Conservation (phyloP, 2,329 filamentous ascomycete genomes). For the Knufia petricola region DNA sequence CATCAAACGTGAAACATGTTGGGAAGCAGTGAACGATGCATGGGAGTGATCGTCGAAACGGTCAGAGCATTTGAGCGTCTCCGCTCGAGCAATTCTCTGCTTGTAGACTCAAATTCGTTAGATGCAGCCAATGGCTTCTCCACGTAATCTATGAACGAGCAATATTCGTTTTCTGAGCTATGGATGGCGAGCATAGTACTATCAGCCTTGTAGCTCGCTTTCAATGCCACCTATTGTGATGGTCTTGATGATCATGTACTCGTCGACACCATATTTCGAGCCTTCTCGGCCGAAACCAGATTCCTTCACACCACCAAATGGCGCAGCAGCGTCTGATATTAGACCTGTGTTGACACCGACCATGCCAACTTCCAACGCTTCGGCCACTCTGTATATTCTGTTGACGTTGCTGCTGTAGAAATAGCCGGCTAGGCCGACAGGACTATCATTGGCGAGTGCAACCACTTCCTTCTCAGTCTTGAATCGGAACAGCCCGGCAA, state of each 20-base stretch:
- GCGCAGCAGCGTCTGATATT: constrained; percentile 45
- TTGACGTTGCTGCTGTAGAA: constrained; percentile 65
- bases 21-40: too few species aligned
- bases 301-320: constrained; percentile 74
- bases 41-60: too few species aligned
- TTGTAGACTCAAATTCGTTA: too few species aligned
- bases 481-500: constrained; percentile 83
- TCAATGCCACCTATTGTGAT: constrained; percentile 56
- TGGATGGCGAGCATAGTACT: background rate
- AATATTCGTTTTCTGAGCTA: too few species aligned
- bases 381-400: constrained; percentile 51
- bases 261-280: constrained; percentile 64
- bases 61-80: too few species aligned
- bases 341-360: constrained; percentile 62
- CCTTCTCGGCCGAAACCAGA: constrained; percentile 74
- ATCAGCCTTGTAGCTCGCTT: constrained; percentile 42
- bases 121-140: too few species aligned
- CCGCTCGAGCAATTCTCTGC: too few species aligned
- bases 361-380: constrained; percentile 45
- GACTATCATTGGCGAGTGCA: constrained; percentile 65
- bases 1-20: too few species aligned
- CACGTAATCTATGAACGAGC: too few species aligned
- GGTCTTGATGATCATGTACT: constrained; percentile 67
- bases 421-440: constrained; percentile 87
- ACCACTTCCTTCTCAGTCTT: constrained; percentile 83